phyloP scores from a whole-genome alignment of 768 basidiomycete genomes.

The Boletus vinaceobasis region DNA sequence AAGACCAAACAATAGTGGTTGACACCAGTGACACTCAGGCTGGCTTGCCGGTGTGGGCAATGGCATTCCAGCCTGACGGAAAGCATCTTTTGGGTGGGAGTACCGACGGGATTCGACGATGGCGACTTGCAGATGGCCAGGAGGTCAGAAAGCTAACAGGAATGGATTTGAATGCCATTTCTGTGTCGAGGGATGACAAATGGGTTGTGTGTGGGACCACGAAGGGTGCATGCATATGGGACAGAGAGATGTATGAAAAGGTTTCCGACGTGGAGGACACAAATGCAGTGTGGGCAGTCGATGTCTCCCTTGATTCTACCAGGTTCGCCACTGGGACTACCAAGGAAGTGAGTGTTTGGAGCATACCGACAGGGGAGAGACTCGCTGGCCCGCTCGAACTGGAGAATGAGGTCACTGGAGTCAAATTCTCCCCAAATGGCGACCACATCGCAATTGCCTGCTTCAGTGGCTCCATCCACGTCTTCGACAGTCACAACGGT shows the following conservation, averaged over 20 bases:
- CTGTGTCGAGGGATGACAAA: background rate
- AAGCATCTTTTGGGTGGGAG: background rate
- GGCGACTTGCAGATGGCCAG: background rate
- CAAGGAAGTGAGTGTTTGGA: background rate
- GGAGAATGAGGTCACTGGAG: no score
- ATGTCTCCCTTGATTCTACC: background rate
- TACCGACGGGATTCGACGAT: background rate
- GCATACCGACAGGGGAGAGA: no score
- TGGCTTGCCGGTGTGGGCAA: no score
- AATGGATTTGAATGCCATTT: background rate
- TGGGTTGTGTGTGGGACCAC: background rate
- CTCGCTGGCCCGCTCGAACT: no score
- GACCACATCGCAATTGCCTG: no score
- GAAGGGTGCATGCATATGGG: background rate
- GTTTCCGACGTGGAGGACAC: background rate
- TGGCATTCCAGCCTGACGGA: background rate
- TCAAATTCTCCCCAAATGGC: no score
- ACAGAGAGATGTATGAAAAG: background rate
- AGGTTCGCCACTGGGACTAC: background rate
- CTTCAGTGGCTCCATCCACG: no score
- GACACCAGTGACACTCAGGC: no score
- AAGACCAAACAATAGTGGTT: background rate
- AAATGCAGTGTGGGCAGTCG: rapidly evolving
- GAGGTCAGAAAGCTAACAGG: background rate
- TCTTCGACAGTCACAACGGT: no score